Conservation (phyloP, 768 basidiomycete species). For the Mycena albidolilacea region DNA sequence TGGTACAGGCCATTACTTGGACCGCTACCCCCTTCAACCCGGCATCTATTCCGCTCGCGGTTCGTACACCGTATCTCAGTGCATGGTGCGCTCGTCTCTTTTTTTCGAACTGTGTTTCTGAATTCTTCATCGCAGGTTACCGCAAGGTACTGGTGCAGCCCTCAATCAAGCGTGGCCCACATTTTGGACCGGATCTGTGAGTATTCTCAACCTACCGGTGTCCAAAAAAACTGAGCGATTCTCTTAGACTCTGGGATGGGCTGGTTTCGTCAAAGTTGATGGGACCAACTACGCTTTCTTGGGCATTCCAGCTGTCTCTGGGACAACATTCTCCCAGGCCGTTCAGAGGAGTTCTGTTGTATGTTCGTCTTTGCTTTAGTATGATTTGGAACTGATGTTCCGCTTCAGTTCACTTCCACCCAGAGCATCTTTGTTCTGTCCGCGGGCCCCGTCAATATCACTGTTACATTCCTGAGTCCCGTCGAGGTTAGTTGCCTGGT, state of each 20-base stretch:
- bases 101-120: not conserved
- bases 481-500: constrained; percentile 62
- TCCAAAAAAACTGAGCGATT: too few species aligned
- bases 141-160: too few species aligned
- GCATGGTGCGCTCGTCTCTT: constrained; percentile 9
- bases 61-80: constrained; percentile 30
- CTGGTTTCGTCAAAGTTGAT: constrained; percentile 75
- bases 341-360: too few species aligned
- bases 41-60: constrained; percentile 28
- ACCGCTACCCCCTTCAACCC: constrained; percentile 29
- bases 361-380: constrained; percentile 36
- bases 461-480: constrained; percentile 76
- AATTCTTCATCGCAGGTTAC: constrained; percentile 13
- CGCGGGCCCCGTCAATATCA: constrained; percentile 74
- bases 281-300: constrained; percentile 67
- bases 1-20: constrained; percentile 6
- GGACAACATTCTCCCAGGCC: too few species aligned
- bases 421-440: constrained; percentile 73
- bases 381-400: too few species aligned
- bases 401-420: constrained; percentile 73
- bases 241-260: constrained; percentile 72
- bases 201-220: too few species aligned
- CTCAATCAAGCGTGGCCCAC: too few species aligned
- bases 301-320: constrained; percentile 60
- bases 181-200: too few species aligned